Evolutionary conservation across 2,329 filamentous ascomycete genomes (phyloP).

Genomic region (Phoma sp.): DNA sequence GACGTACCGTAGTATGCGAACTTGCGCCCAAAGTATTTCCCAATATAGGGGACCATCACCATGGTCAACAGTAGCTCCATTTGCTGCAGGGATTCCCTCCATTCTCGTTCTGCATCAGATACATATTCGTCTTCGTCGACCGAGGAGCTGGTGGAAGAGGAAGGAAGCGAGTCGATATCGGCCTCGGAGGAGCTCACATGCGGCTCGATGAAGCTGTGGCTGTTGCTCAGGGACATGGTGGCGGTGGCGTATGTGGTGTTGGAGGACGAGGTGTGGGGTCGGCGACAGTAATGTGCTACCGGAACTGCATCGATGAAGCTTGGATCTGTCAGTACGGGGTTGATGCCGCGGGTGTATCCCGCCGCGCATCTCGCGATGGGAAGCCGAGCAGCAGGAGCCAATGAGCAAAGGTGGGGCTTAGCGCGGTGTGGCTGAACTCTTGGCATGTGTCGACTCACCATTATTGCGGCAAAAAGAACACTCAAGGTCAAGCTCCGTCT

Average conservation of each 20-base stretch:
- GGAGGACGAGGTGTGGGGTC: neutral
- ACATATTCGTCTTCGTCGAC: slow-evolving; percentile 65
- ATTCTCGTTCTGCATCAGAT: slow-evolving; percentile 91
- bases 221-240: slow-evolving; percentile 48
- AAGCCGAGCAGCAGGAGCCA: slow-evolving; percentile 26
- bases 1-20: slow-evolving; percentile 94
- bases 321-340: slow-evolving; percentile 4
- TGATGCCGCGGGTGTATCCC: slow-evolving; percentile 18
- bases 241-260: neutral
- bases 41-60: slow-evolving; percentile 91
- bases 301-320: slow-evolving; percentile 27
- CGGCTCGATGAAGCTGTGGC: slow-evolving; percentile 48
- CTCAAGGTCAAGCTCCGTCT: slow-evolving; percentile 18
- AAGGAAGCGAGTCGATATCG: slow-evolving; percentile 60
- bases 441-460: slow-evolving; percentile 24
- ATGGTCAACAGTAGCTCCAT: slow-evolving; percentile 91
- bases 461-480: slow-evolving; percentile 27
- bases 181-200: slow-evolving; percentile 39
- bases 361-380: slow-evolving; percentile 27
- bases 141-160: slow-evolving; percentile 59
- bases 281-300: slow-evolving; percentile 22
- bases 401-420: slow-evolving; percentile 37
- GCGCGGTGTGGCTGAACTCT: slow-evolving; percentile 23
- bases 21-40: slow-evolving; percentile 93
- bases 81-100: slow-evolving; percentile 93